phyloP scores from a whole-genome alignment of 176 grass and related monocot species.

The Triticum urartu region DNA sequence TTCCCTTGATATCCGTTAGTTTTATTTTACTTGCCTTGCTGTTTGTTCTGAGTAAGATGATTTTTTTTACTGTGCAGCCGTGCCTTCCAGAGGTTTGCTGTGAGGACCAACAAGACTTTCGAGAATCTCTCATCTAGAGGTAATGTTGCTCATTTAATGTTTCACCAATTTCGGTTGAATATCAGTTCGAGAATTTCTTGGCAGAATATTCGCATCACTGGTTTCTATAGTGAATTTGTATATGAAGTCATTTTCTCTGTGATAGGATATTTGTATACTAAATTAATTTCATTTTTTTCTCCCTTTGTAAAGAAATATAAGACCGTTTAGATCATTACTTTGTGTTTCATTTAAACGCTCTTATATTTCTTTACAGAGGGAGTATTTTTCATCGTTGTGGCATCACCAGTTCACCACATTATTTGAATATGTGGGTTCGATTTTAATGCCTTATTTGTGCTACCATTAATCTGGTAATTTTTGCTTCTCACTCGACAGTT shows the following conservation, averaged over 20 bases:
- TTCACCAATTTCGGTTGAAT: too few species aligned
- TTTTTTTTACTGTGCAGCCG: slow-evolving; percentile 36
- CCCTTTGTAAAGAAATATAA: too few species aligned
- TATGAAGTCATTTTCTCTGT: not conserved
- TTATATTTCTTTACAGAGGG: too few species aligned
- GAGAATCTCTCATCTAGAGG: slow-evolving; percentile 62
- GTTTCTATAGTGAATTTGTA: not conserved
- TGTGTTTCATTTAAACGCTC: too few species aligned
- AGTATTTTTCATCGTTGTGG: not conserved
- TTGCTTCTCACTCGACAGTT: slow-evolving; percentile 1
- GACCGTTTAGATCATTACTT: too few species aligned
- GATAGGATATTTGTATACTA: too few species aligned
- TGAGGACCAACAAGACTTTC: slow-evolving; percentile 59
- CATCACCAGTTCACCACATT: too few species aligned
- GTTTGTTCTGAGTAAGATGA: not conserved
- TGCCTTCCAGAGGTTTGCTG: slow-evolving; percentile 77
- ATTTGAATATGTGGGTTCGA: too few species aligned
- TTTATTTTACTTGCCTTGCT: not conserved
- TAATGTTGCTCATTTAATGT: not conserved
- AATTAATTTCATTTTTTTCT: too few species aligned
- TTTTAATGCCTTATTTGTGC: not conserved
- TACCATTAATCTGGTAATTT: not conserved
- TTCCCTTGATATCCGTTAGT: too few species aligned
- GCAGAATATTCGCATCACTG: not conserved
- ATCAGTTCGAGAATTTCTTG: too few species aligned